Percentiles rank a stretch among this genome's conserved stretches.
These are phyloP conservation scores for Podospora australis DNA, from an alignment of 495 filamentous ascomycete genomes.

Conservation along the genomic window DNA sequence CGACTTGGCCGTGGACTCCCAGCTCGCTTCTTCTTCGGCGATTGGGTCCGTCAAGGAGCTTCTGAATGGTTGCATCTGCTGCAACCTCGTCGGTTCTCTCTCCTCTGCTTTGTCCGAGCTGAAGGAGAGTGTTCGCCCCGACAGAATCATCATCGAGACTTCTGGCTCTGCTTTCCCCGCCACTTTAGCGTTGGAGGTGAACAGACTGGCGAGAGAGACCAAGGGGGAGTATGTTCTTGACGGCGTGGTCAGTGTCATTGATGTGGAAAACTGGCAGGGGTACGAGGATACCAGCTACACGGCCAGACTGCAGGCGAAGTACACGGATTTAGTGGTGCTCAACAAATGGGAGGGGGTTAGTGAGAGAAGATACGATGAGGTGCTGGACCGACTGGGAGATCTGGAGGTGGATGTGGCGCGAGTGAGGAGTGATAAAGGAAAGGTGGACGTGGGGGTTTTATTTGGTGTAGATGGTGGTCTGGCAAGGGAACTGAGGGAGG, in stretches of 20 bases:
- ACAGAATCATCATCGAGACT: constrained; percentile 92
- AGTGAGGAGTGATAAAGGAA: constrained; percentile 1
- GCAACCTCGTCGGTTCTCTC: constrained; percentile 91
- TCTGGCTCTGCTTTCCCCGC: constrained; percentile 82
- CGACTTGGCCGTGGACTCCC: constrained; percentile 86
- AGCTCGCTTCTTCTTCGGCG: constrained; percentile 70
- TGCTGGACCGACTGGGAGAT: constrained; percentile 77
- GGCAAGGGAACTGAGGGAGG: constrained; percentile 51
- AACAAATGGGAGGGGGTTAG: constrained; percentile 86
- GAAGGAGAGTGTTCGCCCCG: constrained; percentile 49
- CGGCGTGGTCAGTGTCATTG: constrained; percentile 86
- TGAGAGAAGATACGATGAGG: constrained; percentile 72
- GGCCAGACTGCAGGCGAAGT: constrained; percentile 76
- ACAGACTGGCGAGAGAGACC: constrained; percentile 62
- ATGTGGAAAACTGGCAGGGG: constrained; percentile 95
- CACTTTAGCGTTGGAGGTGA: constrained; percentile 88
- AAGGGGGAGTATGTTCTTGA: constrained; percentile 66
- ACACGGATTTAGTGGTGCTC: constrained; percentile 88
- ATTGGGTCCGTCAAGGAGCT: constrained; percentile 89
- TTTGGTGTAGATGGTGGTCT: constrained; percentile 82
- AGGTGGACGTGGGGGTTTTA: constrained; percentile 56
- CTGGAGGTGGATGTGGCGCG: constrained; percentile 51
- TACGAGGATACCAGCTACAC: constrained; percentile 90
- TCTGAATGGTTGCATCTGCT: constrained; percentile 96
- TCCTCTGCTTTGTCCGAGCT: constrained; percentile 71